phyloP scores from a whole-genome alignment of 768 basidiomycete genomes.

The Hericium erinaceus region DNA sequence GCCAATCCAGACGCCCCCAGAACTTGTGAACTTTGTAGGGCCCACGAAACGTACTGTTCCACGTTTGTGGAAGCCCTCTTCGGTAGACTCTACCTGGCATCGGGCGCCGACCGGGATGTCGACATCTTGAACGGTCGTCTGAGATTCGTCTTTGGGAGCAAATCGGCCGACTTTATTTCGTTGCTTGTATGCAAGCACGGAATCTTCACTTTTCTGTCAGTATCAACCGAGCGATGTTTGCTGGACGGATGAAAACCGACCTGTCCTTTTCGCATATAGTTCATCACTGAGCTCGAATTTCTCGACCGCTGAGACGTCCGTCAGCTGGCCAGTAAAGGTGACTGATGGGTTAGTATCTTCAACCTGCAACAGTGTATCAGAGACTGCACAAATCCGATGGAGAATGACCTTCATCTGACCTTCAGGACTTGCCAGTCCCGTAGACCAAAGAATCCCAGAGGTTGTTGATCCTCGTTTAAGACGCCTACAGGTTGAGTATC shows the following conservation, averaged over 20 bases:
- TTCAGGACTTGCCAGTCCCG: slow-evolving; percentile 74
- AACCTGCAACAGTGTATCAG: slow-evolving; percentile 34
- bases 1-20: slow-evolving; percentile 72
- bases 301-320: slow-evolving; percentile 78
- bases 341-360: slow-evolving; percentile 67
- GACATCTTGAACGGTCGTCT: slow-evolving; percentile 21
- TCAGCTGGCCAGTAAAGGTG: slow-evolving; percentile 74
- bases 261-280: slow-evolving; percentile 74
- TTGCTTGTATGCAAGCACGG: slow-evolving; percentile 85
- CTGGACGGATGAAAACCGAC: slow-evolving; percentile 29
- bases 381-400: not conserved
- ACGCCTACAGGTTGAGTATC: slow-evolving; percentile 39
- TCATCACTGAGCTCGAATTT: slow-evolving; percentile 84
- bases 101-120: slow-evolving; percentile 63
- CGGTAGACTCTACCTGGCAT: slow-evolving; percentile 72
- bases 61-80: slow-evolving; percentile 62
- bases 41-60: slow-evolving; percentile 87
- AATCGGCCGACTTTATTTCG: slow-evolving; percentile 84
- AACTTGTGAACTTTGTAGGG: slow-evolving; percentile 61
- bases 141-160: slow-evolving; percentile 38
- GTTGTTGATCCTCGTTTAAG: slow-evolving; percentile 58
- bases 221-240: not conserved
- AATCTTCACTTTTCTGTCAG: slow-evolving; percentile 40
- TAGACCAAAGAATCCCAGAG: slow-evolving; percentile 67
- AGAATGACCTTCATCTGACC: slow-evolving; percentile 32